These are phyloP conservation scores for Alternaria incomplexa DNA, from an alignment of 2,329 filamentous ascomycete genomes.

Conservation along the genomic window DNA sequence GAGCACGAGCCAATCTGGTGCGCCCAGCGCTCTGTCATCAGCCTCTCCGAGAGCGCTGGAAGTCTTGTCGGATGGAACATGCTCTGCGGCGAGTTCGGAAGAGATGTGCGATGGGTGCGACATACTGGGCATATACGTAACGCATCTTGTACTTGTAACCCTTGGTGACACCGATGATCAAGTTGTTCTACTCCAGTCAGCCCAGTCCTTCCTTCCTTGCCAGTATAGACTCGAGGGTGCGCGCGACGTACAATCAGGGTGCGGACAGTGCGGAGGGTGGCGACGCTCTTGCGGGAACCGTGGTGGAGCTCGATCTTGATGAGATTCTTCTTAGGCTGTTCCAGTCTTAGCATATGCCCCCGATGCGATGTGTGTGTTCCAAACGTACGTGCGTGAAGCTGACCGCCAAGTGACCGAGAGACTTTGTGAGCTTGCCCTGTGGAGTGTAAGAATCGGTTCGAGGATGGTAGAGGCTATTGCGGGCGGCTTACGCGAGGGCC, in stretches of 20 bases:
- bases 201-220: conserved; percentile 6
- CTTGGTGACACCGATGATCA: conserved; percentile 98
- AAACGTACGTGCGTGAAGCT: conserved; percentile 75
- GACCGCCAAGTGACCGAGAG: conserved; percentile 94
- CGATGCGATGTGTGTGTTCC: background rate
- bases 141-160: conserved; percentile 99
- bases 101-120: conserved; percentile 6
- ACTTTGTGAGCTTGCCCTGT: conserved; percentile 91
- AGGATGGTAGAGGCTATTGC: conserved; percentile 3
- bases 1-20: background rate
- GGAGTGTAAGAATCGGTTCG: conserved; percentile 29
- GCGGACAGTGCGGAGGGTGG: conserved; percentile 96
- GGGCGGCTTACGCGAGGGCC: conserved; percentile 41
- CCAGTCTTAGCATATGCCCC: conserved; percentile 22
- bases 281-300: conserved; percentile 96
- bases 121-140: conserved; percentile 93
- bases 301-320: conserved; percentile 99
- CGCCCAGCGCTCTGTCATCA: background rate
- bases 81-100: background rate
- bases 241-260: conserved; percentile 72
- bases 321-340: conserved; percentile 73
- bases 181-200: conserved; percentile 70
- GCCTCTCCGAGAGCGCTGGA: background rate
- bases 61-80: background rate
- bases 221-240: background rate